phyloP scores from a whole-genome alignment of 2,329 filamentous ascomycete genomes.

The Colletotrichum sp. region DNA sequence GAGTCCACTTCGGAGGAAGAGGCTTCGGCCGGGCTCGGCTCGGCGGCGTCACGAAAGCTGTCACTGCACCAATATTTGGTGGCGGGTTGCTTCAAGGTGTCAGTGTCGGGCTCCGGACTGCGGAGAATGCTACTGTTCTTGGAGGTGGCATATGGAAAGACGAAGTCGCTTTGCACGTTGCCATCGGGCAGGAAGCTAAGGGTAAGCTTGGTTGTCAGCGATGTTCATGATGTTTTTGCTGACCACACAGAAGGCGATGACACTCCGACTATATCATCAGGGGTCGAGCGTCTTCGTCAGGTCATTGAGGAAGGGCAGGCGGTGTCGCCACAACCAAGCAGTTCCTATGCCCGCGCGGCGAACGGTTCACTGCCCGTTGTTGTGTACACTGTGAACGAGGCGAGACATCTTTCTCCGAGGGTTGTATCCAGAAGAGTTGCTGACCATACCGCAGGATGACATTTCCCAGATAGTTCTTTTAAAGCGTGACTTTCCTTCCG shows the following conservation, averaged over 20 bases:
- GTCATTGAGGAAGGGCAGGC: background rate
- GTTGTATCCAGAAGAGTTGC: background rate
- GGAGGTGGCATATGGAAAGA: slow-evolving; percentile 44
- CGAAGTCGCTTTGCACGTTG: slow-evolving; percentile 46
- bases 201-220: background rate
- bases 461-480: slow-evolving; percentile 43
- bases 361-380: background rate
- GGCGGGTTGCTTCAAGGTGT: slow-evolving; percentile 40
- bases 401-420: background rate
- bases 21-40: slow-evolving; percentile 43
- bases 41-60: slow-evolving; percentile 47
- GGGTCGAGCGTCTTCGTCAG: background rate
- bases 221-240: background rate
- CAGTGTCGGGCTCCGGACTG: slow-evolving; percentile 43
- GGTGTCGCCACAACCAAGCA: background rate
- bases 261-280: background rate
- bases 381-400: background rate
- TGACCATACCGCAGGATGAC: slow-evolving; percentile 33
- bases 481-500: slow-evolving; percentile 35
- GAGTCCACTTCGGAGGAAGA: slow-evolving; percentile 43
- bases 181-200: slow-evolving; percentile 38
- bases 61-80: slow-evolving; percentile 40
- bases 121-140: slow-evolving; percentile 38
- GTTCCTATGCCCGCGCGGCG: background rate
- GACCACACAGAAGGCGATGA: background rate